Evolutionary conservation across 257 asterid genomes (phyloP).

Genomic region (Scutellaria barbata): DNA sequence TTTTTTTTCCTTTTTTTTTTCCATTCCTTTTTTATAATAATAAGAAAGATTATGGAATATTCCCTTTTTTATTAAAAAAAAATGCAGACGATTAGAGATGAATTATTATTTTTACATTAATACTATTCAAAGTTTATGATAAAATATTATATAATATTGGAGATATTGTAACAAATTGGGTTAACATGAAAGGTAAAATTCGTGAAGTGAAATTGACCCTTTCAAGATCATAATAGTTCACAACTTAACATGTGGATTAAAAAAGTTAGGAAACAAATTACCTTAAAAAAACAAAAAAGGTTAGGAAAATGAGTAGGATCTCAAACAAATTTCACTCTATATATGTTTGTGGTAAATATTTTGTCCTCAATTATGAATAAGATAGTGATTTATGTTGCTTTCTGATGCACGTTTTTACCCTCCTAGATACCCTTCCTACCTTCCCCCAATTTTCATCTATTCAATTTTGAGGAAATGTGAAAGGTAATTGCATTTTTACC

Average conservation of each 20-base stretch:
- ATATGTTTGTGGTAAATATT: neutral
- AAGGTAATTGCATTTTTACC: neutral
- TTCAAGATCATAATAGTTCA: neutral
- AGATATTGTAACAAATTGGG: too few species aligned
- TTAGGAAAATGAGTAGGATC: neutral
- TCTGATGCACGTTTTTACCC: constrained; percentile 8
- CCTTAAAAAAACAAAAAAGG: too few species aligned
- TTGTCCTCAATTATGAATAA: neutral
- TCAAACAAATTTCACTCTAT: neutral
- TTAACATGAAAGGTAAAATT: too few species aligned
- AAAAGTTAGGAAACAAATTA: neutral
- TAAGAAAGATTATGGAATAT: too few species aligned
- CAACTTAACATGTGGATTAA: neutral
- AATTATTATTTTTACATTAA: too few species aligned
- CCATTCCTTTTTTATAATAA: too few species aligned
- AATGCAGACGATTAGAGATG: too few species aligned
- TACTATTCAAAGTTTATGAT: too few species aligned
- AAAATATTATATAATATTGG: too few species aligned
- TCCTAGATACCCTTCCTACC: neutral
- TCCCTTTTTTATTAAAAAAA: too few species aligned
- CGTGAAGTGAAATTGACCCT: neutral
- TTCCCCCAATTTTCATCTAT: neutral
- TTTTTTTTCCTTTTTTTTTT: too few species aligned
- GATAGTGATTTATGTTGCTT: neutral
- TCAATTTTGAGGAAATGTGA: neutral